Base-by-base conservation (phyloP, 2,329 filamentous ascomycete genomes). In the Botrytis tulipae region DNA sequence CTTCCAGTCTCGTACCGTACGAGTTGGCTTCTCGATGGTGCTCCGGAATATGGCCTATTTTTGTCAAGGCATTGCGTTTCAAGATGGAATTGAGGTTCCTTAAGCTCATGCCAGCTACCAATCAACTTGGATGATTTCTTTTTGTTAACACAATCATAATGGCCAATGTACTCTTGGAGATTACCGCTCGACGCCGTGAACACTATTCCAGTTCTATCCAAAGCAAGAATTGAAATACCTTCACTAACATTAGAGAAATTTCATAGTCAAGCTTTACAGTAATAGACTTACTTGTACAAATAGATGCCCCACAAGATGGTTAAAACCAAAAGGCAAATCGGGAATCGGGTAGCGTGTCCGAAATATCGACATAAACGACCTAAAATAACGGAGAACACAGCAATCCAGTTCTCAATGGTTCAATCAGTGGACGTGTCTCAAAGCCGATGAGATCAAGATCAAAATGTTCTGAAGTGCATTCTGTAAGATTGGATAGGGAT, bases 351-450 rank as follows among this genome's bases (percentile, higher is more conserved):
- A n/a, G n/a, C n/a, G n/a, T 32, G 25, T 51, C 9, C 4, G 12
- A 14, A 51, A 16, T 14, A 51, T 5, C 5, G 4, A 51, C 8
- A 1, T 9, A 22, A 25, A n/a, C 48, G 25, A 48, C 25, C 1
- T 0, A n/a, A 14, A 1, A 4, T 14, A n/a, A n/a, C 25, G 1
- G 25, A n/a, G 0, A n/a, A n/a, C 4, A 48, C 10, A 51, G 10
- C 22, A 51, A 51, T 51, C 4, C 10, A n/a, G 14, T 51, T 4
- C 48, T 51, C 48, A n/a, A n/a, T n/a, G 5, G 5, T 10, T 3
- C 25, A n/a, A 51, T 14, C 10, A 51, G 25, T 51, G 25, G 4
- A n/a, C 48, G 2, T 14, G 25, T 51, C 25, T 51, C 0, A n/a
- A 51, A n/a, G 48, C 48, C 1, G 12, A 51, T n/a, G 25, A 4